Evolutionary conservation across 768 basidiomycete genomes (phyloP).

Genomic region (Tremella yokohamensis): DNA sequence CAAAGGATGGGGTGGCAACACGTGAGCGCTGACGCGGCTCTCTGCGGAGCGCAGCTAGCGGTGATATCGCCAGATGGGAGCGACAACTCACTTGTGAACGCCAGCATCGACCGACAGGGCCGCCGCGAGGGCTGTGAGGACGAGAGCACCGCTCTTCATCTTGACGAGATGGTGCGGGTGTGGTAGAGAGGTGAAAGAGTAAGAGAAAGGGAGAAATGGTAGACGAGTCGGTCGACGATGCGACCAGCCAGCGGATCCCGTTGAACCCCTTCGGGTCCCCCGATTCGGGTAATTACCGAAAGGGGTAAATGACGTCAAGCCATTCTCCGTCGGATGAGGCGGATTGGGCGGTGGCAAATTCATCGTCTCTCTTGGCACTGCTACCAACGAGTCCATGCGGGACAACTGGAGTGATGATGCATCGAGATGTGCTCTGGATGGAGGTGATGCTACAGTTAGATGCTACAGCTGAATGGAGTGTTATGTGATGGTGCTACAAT

Average conservation of each 20-base stretch:
- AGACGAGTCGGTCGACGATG: no score
- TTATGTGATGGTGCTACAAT: constrained; percentile 5
- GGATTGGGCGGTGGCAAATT: not conserved
- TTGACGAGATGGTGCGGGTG: constrained; percentile 5
- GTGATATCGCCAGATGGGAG: not conserved
- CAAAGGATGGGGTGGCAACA: constrained; percentile 38
- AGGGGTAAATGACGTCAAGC: constrained; percentile 17
- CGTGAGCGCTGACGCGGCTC: constrained; percentile 19
- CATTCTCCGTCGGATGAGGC: not conserved
- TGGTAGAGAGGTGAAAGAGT: constrained; percentile 4
- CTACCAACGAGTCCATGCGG: no score
- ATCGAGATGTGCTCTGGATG: constrained; percentile 1
- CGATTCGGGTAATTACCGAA: constrained; percentile 10
- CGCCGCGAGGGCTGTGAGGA: constrained; percentile 44
- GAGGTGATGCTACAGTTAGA: not conserved
- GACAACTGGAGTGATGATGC: no score
- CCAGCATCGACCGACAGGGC: constrained; percentile 49
- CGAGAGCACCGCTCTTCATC: constrained; percentile 46
- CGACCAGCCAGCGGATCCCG: no score
- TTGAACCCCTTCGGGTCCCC: no score
- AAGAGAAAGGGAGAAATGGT: constrained; percentile 3
- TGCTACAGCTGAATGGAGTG: not conserved
- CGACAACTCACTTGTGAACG: constrained; percentile 47
- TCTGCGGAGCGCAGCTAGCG: no score
- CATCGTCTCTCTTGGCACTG: no score